These are phyloP conservation scores for Leavenworthia alabamica DNA, from an alignment of 345 rosid genomes.

Conservation along the genomic window DNA sequence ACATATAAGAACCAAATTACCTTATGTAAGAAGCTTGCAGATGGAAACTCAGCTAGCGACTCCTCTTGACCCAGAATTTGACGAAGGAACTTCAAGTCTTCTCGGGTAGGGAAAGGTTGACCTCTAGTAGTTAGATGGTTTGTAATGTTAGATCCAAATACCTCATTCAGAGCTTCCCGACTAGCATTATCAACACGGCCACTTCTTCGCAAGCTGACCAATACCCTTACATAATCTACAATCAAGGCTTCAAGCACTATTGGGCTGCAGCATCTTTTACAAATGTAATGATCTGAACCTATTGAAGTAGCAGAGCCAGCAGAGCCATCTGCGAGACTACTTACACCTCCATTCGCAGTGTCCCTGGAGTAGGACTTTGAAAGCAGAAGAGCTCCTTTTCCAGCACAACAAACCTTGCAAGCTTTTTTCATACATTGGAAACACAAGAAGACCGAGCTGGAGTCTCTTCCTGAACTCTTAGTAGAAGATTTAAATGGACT, in stretches of 20 bases:
- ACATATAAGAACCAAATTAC: constrained; percentile 19
- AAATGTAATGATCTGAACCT: constrained; percentile 49
- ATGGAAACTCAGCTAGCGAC: constrained; percentile 93
- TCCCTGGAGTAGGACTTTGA: constrained; percentile 49
- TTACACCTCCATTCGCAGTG: constrained; percentile 50
- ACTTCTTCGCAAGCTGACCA: constrained; percentile 72
- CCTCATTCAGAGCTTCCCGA: constrained; percentile 52
- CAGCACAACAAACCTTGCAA: constrained; percentile 84
- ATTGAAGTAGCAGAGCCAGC: constrained; percentile 42
- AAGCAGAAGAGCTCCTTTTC: constrained; percentile 82
- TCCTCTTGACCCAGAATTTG: constrained; percentile 58
- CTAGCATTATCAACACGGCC: constrained; percentile 64
- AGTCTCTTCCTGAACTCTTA: constrained; percentile 36
- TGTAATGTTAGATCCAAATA: constrained; percentile 43
- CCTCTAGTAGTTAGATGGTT: constrained; percentile 37
- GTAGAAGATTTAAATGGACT: constrained; percentile 31
- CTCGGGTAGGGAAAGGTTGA: constrained; percentile 33
- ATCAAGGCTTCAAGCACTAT: constrained; percentile 69
- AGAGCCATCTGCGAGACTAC: constrained; percentile 48
- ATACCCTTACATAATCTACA: constrained; percentile 79
- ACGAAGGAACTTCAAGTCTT: constrained; percentile 31
- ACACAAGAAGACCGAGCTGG: constrained; percentile 47
- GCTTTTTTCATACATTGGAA: constrained; percentile 65
- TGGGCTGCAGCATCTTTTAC: constrained; percentile 68
- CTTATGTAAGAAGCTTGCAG: constrained; percentile 71